These are phyloP conservation scores for Atalantia buxifolia DNA, from an alignment of 345 rosid species.

Conservation along the genomic window DNA sequence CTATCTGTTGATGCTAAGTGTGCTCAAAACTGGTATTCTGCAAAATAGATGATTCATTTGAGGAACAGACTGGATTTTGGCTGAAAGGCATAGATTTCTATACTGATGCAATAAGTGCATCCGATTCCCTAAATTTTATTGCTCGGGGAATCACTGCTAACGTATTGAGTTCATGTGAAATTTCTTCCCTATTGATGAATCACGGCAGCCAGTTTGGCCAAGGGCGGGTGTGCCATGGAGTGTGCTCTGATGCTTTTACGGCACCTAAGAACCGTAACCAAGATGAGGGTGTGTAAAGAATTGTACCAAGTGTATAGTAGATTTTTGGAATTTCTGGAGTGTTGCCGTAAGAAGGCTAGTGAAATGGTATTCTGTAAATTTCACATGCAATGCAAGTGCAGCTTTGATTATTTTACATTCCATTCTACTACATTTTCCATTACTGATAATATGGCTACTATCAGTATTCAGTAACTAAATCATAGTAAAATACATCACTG, in stretches of 20 bases:
- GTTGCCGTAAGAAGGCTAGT: not conserved
- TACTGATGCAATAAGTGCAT: not conserved
- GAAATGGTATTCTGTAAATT: not conserved
- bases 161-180: not conserved
- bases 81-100: not conserved
- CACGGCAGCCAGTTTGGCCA: not conserved
- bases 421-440: not conserved
- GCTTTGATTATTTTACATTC: not conserved
- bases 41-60: conserved; percentile 43
- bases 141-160: conserved; percentile 4
- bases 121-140: conserved; percentile 2
- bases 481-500: not conserved
- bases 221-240: not conserved
- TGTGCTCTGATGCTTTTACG: not conserved
- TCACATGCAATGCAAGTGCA: not conserved
- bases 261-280: conserved; percentile 1
- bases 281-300: not conserved
- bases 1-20: conserved; percentile 87
- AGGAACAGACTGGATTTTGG: conserved; percentile 6
- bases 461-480: not conserved
- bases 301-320: conserved; percentile 5
- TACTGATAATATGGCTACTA: not conserved
- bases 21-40: conserved; percentile 90
- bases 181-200: not conserved
- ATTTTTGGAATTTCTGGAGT: not conserved